Conservation (phyloP, 139 green algal genomes). For the Chlamydomonas eustigma region DNA sequence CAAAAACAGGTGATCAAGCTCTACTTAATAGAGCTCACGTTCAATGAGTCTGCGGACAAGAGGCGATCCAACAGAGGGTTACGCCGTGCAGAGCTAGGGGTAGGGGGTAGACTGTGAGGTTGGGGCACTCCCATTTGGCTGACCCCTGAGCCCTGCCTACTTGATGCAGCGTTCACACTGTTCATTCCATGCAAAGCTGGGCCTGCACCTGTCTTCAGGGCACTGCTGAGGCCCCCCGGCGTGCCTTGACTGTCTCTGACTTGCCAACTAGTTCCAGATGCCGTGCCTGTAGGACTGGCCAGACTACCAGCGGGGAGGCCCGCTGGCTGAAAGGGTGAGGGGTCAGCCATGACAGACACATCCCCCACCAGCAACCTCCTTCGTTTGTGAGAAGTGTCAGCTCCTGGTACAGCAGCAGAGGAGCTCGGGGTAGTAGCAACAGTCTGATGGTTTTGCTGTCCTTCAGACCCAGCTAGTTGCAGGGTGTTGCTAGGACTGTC, state of each 20-base stretch:
- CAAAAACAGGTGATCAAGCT: no score
- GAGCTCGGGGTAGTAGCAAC: not conserved
- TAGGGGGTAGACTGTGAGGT: not conserved
- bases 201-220: not conserved
- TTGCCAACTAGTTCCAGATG: not conserved
- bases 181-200: no score
- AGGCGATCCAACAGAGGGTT: constrained; percentile 1
- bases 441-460: no score
- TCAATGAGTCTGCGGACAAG: not conserved
- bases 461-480: not conserved
- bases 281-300: not conserved
- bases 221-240: not conserved
- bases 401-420: not conserved
- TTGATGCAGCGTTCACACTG: no score
- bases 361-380: not conserved
- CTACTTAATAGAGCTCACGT: no score
- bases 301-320: not conserved
- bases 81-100: not conserved
- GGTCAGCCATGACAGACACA: not conserved
- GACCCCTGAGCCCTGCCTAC: not conserved
- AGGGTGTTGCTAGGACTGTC: not conserved
- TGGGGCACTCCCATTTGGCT: not conserved
- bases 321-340: not conserved
- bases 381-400: no score
- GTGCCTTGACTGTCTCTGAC: not conserved